Percentiles rank a stretch among this genome's conserved stretches.
phyloP scores from a whole-genome alignment of 2,329 filamentous ascomycete genomes.

The Dactylellina cionopaga region DNA sequence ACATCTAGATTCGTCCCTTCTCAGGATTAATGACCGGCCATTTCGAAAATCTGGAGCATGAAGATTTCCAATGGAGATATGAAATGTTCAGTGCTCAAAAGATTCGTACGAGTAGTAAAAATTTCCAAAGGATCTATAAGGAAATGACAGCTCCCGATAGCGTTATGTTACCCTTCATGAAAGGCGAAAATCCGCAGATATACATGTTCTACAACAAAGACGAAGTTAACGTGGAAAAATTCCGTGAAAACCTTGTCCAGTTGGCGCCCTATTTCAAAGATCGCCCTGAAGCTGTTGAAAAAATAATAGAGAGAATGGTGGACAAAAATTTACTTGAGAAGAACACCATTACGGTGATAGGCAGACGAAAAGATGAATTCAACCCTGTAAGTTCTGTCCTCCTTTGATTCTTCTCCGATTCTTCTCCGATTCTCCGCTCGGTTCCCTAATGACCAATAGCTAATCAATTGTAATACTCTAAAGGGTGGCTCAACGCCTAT shows the following conservation, averaged over 20 bases:
- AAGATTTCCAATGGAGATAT: constrained; percentile 11
- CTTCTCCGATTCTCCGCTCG: background rate
- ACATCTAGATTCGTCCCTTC: constrained; percentile 12
- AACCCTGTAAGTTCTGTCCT: constrained; percentile 44
- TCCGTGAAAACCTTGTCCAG: background rate
- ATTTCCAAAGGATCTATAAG: background rate
- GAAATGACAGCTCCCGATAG: background rate
- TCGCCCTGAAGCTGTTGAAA: background rate
- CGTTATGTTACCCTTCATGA: background rate
- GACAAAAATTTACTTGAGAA: background rate
- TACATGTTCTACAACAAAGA: background rate
- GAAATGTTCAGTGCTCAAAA: constrained; percentile 11
- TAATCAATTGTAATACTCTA: no score
- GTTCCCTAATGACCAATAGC: no score
- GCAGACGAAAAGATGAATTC: constrained; percentile 23
- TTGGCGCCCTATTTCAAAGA: constrained; percentile 16
- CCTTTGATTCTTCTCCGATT: background rate
- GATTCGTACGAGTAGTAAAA: background rate
- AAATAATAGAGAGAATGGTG: background rate
- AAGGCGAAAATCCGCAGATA: background rate
- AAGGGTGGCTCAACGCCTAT: constrained; percentile 38
- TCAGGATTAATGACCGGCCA: background rate
- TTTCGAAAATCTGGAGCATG: background rate
- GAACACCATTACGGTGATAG: constrained; percentile 8
- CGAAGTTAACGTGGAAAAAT: background rate